A percentile compares a stretch with the other conserved stretches of the same genome.
phyloP scores from a whole-genome alignment of 2,329 filamentous ascomycete genomes.

The Ceratocystiopsis sp. region DNA sequence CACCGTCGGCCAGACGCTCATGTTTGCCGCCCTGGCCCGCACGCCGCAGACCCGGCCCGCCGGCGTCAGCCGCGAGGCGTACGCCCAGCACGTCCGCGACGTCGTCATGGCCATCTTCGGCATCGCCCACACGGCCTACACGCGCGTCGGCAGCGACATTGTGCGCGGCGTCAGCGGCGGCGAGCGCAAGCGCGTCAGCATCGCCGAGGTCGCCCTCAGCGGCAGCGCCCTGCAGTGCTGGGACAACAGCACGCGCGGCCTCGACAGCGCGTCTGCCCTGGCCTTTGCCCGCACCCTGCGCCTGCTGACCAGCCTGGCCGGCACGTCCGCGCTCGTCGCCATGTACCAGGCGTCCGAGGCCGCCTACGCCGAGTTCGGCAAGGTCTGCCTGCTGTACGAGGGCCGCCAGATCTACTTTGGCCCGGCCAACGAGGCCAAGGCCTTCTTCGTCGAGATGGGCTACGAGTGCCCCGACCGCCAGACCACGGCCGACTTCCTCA shows the following conservation, averaged over 20 bases:
- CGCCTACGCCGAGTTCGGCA: slow-evolving; percentile 47
- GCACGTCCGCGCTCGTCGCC: slow-evolving; percentile 41
- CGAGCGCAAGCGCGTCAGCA: slow-evolving; percentile 58
- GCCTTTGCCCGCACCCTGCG: slow-evolving; percentile 49
- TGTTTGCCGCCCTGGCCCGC: slow-evolving; percentile 56
- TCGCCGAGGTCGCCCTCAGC: slow-evolving; percentile 50
- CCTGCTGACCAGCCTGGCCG: slow-evolving; percentile 48
- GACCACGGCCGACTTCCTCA: slow-evolving; percentile 65
- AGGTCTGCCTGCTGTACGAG: slow-evolving; percentile 56
- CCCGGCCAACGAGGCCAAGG: slow-evolving; percentile 38
- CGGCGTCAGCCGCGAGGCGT: slow-evolving; percentile 21
- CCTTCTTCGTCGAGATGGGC: slow-evolving; percentile 51
- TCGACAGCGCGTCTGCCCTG: slow-evolving; percentile 48
- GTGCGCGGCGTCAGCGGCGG: slow-evolving; percentile 45
- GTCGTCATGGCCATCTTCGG: slow-evolving; percentile 63
- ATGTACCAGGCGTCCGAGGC: slow-evolving; percentile 52
- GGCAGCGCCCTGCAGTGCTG: slow-evolving; percentile 50
- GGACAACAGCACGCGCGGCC: slow-evolving; percentile 51
- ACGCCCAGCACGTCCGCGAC: slow-evolving; percentile 45
- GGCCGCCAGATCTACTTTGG: slow-evolving; percentile 52
- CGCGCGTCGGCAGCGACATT: slow-evolving; percentile 50
- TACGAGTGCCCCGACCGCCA: slow-evolving; percentile 40
- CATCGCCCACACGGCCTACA: slow-evolving; percentile 56
- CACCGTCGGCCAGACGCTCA: slow-evolving; percentile 62
- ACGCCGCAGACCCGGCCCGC: slow-evolving; percentile 44